Conservation (phyloP, 2,329 filamentous ascomycete species). For the Ceratocystis ficicola region DNA sequence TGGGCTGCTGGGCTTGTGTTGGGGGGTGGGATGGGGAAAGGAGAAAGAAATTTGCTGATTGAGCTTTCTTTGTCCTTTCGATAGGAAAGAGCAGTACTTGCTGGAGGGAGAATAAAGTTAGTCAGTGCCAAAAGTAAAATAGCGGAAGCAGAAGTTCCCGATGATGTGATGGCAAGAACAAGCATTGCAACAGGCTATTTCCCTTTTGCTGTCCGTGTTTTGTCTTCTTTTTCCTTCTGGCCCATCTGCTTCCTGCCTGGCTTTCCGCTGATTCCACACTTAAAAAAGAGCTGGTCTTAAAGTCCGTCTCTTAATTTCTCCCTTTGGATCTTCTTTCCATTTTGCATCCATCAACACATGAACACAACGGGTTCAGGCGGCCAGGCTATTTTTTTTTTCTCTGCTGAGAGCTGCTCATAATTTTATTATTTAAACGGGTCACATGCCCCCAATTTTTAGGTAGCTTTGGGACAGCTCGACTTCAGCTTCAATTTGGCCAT, state of each 20-base stretch:
- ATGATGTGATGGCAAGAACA: background rate
- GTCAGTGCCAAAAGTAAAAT: background rate
- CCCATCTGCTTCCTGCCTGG: no score
- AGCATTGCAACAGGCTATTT: background rate
- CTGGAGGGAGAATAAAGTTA: background rate
- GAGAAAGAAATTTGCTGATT: background rate
- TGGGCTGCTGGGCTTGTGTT: background rate
- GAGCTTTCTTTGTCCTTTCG: background rate
- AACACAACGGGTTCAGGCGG: background rate
- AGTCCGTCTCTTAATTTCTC: background rate
- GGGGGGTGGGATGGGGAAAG: background rate
- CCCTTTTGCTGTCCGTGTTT: background rate
- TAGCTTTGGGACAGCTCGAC: background rate
- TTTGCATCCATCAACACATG: background rate
- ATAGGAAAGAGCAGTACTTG: no score
- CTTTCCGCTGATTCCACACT: no score
- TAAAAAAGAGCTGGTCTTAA: background rate
- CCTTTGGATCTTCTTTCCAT: background rate
- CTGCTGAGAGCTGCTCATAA: background rate
- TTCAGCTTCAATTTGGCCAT: background rate
- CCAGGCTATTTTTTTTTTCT: background rate
- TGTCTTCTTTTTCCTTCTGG: background rate
- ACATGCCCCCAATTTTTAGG: background rate
- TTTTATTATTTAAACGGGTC: conserved; percentile 1
- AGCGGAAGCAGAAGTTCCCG: background rate